phyloP scores from a whole-genome alignment of 352 stramenopile genomes.

The Pythium brassicae region DNA sequence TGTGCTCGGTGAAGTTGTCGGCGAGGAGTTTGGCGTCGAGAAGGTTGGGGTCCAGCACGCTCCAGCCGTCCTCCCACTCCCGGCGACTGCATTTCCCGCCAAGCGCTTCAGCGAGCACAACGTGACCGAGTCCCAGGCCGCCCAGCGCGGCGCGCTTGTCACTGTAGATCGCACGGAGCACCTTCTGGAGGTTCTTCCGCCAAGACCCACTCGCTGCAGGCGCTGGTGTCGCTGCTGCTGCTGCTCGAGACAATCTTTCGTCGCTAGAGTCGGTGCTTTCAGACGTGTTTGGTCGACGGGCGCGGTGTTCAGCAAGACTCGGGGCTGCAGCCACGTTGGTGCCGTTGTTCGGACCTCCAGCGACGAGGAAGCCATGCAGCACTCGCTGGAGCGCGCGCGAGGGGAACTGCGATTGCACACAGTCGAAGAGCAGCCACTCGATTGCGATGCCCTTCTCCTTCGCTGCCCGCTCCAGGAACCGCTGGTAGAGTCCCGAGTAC shows the following conservation, averaged over 20 bases:
- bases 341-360: conserved; percentile 23
- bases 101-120: conserved; percentile 20
- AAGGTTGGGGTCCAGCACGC: conserved; percentile 13
- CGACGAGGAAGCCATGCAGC: conserved; percentile 27
- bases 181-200: conserved; percentile 20
- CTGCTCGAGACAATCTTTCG: neutral
- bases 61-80: conserved; percentile 25
- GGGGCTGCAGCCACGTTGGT: neutral
- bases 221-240: neutral
- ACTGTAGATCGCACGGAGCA: conserved; percentile 24
- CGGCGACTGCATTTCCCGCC: conserved; percentile 7
- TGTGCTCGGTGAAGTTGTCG: neutral
- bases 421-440: conserved; percentile 37
- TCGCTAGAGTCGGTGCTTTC: conserved; percentile 6
- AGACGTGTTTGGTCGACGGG: conserved; percentile 1
- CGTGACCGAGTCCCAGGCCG: conserved; percentile 29
- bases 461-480: conserved; percentile 26
- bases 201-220: conserved; percentile 1
- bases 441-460: conserved; percentile 17
- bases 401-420: conserved; percentile 30
- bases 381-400: conserved; percentile 21
- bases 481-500: conserved; percentile 35
- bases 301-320: neutral
- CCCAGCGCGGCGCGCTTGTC: conserved; percentile 17
- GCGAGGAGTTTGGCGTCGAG: conserved; percentile 4